Evolutionary conservation across 257 asterid genomes (phyloP), one percentile per base, ranked within the genome.

Genomic region (Primulina eburnea): DNA sequence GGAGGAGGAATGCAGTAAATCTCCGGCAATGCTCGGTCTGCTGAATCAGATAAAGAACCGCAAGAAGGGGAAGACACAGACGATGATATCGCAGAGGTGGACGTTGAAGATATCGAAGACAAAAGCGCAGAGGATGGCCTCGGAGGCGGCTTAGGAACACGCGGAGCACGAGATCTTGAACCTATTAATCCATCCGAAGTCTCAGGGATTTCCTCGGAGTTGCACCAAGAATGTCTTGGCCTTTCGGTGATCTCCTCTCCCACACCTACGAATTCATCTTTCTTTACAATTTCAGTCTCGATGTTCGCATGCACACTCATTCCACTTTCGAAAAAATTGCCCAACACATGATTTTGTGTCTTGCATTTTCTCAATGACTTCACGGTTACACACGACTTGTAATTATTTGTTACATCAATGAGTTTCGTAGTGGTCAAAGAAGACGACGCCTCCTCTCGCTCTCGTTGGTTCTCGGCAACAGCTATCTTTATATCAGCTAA

Each of bases 81-180:
- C 7, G 91, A 77, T 17, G 77, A 34, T 50, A 72, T 33, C 11
- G 38, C 12, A 2, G 68, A 30, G 11, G 77, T 12, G 2, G 78
- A 68, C 0, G 82, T 73, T 5, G 85, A 68, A 74, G 79, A 61
- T 11, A 79, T 37, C 4, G 92, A 75, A 5, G 89, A 78, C 65
- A 83, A 70, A 18, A 78, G 78, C 3, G 87, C 78, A 11, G 88
- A 73, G 2, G 95, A 83, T 17, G 97, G 99, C 64, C 82, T 76
- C 17, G 99, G 99, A 12, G 99, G 99, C 10, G 99, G 99, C 57
- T 76, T 88, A 0, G 99, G 99, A 66, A 94, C 84, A 7, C 96
- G 83, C 4, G 99, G 97, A 38, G 40, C 82, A 21, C 97, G 93
- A 61, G 95, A 81, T 80, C 83, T 87, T 34, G 82, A 18, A 59